phyloP scores from a whole-genome alignment of 352 stramenopile species.

The Phytophthora ohioensis region DNA sequence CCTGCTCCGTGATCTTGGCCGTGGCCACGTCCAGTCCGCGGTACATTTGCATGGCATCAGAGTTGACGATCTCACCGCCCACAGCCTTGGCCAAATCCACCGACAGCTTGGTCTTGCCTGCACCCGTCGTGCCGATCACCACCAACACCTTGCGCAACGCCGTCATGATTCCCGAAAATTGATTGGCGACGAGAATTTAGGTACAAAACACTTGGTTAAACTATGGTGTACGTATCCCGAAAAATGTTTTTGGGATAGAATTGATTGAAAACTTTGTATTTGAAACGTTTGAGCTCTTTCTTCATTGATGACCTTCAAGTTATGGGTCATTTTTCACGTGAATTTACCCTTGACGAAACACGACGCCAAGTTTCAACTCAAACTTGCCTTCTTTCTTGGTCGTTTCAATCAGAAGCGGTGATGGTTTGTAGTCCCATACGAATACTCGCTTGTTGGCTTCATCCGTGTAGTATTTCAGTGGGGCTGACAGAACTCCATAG shows the following conservation, averaged over 20 bases:
- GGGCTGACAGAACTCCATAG: conserved; percentile 38
- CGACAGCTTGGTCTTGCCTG: conserved; percentile 93
- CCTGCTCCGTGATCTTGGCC: conserved; percentile 86
- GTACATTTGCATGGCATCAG: conserved; percentile 94
- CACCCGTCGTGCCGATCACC: conserved; percentile 91
- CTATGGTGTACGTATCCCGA: not conserved
- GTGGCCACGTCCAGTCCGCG: conserved; percentile 89
- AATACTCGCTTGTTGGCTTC: conserved; percentile 30
- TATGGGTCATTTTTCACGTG: not conserved
- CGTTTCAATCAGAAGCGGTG: conserved; percentile 13
- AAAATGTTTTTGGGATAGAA: not conserved
- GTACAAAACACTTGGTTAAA: conserved; percentile 5
- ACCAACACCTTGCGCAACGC: conserved; percentile 86
- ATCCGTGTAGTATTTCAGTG: conserved; percentile 42
- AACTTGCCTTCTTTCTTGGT: conserved; percentile 38
- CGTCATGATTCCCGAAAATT: conserved; percentile 23
- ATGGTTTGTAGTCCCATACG: conserved; percentile 38
- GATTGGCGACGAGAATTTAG: conserved; percentile 9
- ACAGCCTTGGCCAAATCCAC: conserved; percentile 92
- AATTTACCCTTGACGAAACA: conserved; percentile 38
- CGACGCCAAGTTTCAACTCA: conserved; percentile 36
- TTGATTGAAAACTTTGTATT: too few species aligned
- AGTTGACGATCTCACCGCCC: conserved; percentile 92
- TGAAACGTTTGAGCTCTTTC: too few species aligned
- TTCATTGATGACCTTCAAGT: too few species aligned